Conservation (phyloP, 345 rosid species). For the Eucalyptus cloeziana region DNA sequence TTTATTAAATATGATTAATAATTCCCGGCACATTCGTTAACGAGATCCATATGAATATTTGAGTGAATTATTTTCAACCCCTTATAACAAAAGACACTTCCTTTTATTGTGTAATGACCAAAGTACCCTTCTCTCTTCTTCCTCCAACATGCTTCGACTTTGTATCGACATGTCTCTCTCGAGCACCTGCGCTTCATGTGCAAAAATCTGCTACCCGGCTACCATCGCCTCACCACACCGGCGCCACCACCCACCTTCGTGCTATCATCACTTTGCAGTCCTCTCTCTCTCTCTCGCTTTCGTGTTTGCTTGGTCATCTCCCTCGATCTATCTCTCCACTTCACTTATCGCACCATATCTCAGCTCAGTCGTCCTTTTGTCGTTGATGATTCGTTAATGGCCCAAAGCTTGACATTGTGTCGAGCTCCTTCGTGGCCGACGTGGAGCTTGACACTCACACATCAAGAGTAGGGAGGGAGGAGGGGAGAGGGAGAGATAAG, state of each 20-base stretch:
- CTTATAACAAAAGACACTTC: background rate
- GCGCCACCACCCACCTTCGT: background rate
- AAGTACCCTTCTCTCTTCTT: background rate
- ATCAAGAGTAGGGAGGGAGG: background rate
- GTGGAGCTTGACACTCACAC: background rate
- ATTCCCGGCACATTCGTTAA: background rate
- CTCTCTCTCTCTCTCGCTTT: background rate
- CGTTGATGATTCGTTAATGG: background rate
- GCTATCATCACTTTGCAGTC: background rate
- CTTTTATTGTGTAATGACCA: background rate
- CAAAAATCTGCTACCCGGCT: background rate
- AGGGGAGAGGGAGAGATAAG: background rate
- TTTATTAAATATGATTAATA: too few species aligned
- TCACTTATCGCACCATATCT: background rate
- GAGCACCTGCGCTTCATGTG: background rate
- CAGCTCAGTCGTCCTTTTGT: background rate
- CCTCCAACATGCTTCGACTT: background rate
- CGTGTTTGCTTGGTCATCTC: background rate
- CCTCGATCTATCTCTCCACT: background rate
- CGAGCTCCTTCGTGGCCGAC: background rate
- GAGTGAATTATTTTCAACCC: background rate
- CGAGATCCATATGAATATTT: background rate
- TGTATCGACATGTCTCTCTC: background rate
- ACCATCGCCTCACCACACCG: background rate
- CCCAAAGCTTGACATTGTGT: too few species aligned